Conservation (phyloP, 306 rosid genomes). For the Fragaria nilgerrensis region DNA sequence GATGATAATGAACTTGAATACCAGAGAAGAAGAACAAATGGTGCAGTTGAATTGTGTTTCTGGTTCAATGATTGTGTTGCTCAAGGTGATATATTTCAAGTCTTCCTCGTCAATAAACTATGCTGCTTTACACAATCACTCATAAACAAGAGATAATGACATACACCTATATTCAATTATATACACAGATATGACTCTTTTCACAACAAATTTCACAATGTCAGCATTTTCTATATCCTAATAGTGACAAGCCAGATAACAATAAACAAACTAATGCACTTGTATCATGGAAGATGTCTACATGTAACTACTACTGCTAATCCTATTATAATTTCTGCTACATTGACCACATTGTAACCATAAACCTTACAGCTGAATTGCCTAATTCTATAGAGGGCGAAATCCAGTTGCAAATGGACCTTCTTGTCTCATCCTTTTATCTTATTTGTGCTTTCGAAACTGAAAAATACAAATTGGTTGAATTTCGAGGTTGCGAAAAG, state of each 20-base stretch:
- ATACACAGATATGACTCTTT: neutral
- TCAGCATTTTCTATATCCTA: neutral
- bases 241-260: neutral
- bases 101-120: neutral
- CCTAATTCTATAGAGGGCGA: neutral
- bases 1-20: neutral
- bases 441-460: neutral
- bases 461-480: neutral
- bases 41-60: neutral
- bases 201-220: neutral
- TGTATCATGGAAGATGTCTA: neutral
- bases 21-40: neutral
- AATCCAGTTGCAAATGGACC: neutral
- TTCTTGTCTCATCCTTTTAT: neutral
- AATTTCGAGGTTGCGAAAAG: neutral
- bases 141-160: neutral
- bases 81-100: neutral
- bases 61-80: neutral
- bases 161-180: neutral
- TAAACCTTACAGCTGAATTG: neutral
- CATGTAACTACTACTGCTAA: neutral
- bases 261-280: slow-evolving; percentile 10
- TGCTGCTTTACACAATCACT: neutral
- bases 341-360: neutral
- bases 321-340: neutral